Evolutionary conservation across 768 basidiomycete genomes (phyloP).

Genomic region (Serendipita sp.): DNA sequence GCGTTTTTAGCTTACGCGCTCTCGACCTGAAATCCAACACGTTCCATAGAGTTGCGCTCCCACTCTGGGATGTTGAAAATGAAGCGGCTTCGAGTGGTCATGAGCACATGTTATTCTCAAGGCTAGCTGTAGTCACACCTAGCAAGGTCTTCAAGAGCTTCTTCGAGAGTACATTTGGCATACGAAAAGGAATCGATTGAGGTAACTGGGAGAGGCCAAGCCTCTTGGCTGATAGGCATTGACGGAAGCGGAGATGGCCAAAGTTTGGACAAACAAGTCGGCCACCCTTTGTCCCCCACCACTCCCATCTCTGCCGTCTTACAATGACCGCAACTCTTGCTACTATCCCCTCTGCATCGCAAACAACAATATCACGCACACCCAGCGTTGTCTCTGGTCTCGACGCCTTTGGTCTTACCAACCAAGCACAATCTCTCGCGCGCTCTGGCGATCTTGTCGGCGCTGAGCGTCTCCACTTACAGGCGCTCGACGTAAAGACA

Average conservation of each 20-base stretch:
- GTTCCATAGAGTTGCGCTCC: conserved; percentile 78
- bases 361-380: conserved; percentile 11
- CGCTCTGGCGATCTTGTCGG: conserved; percentile 14
- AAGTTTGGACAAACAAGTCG: neutral
- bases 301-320: neutral
- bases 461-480: conserved; percentile 19
- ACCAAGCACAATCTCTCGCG: conserved; percentile 13
- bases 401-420: conserved; percentile 14
- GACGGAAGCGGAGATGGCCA: conserved; percentile 26
- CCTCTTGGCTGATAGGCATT: conserved; percentile 32
- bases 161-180: conserved; percentile 61
- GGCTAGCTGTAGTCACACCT: conserved; percentile 32
- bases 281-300: neutral
- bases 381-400: conserved; percentile 1
- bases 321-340: conserved; percentile 3
- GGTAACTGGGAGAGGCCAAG: conserved; percentile 20
- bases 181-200: conserved; percentile 32
- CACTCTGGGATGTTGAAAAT: conserved; percentile 90
- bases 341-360: conserved; percentile 16
- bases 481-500: conserved; percentile 20
- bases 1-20: conserved; percentile 60
- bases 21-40: conserved; percentile 97
- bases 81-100: conserved; percentile 48
- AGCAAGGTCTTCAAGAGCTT: conserved; percentile 80
- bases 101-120: conserved; percentile 7